Base-by-base conservation (phyloP, 1,284 basidiomycete species). In the Thecaphora thlaspeos region DNA sequence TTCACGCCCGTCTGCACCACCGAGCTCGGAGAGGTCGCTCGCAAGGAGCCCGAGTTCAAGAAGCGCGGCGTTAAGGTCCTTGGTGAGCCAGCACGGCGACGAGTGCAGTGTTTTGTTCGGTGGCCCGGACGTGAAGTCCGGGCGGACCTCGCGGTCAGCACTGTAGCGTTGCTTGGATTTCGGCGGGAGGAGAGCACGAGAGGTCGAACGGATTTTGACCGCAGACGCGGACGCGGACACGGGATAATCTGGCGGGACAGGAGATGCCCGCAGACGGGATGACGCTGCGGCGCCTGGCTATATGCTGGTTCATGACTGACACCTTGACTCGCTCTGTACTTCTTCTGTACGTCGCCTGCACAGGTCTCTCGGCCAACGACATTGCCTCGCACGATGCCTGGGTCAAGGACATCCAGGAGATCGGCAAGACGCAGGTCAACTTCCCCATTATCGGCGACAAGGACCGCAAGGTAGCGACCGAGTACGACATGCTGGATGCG, bases 401-500 rank as follows among this genome's bases (percentile, higher is more conserved):
- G 94, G 87, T 96, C 66, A 79, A 88, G 78, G 94, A 98, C 79
- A 80, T 80, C 68, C 88, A 93, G 77, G 86, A 88, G 50, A 87
- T 86, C 46, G 71, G 74, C 70, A 88, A 88, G 24, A 90, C 88
- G 22, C 79, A 85, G 48, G 86, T 97, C 64, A 80, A 87, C 64
- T 97, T 91, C 84, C 95, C 94, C 58, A 97, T 97, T 80, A 95
- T 99, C 66, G 93, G 90, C 51, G 94, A 98, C 78, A 83, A 85
- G 45, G 88, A 91, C 76, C 85, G 95, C 77, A 87, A 86, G 79
- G 59, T 71, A 8, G 61, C 65, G 15, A 68, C 71, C 51, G 59
- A 59, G 36, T 93, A 92, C 77, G 91, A 92, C 79, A 98, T 98
- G 95, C 84, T 98, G 58, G 94, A 98, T 79, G 84, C 88, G 68